These are phyloP conservation scores for Monilinia aucupariae DNA, from an alignment of 2,329 filamentous ascomycete species.

Conservation along the genomic window DNA sequence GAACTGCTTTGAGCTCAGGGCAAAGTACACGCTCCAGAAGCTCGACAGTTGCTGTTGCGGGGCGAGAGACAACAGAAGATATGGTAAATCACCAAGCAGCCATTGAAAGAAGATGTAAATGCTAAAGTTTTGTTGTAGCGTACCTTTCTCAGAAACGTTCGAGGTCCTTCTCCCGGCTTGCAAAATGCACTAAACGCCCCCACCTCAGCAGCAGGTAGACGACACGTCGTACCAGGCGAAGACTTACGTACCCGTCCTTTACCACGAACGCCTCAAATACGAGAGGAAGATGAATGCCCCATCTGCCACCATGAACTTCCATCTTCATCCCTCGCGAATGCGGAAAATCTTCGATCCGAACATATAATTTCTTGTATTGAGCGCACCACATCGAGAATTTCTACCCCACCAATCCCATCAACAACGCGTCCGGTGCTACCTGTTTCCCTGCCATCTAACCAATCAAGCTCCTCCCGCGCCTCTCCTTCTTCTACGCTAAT, in stretches of 20 bases:
- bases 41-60: constrained; percentile 12
- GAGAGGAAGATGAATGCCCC: constrained; percentile 74
- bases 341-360: constrained; percentile 49
- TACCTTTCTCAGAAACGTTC: constrained; percentile 9
- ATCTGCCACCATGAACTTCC: constrained; percentile 70
- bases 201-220: constrained; percentile 2
- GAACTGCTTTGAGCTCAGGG: not conserved
- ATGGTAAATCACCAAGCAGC: constrained; percentile 10
- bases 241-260: constrained; percentile 19
- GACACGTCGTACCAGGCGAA: constrained; percentile 17
- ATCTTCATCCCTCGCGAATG: constrained; percentile 47
- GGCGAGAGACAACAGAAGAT: constrained; percentile 14
- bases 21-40: constrained; percentile 12
- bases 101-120: not conserved
- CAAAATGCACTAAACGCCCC: not conserved
- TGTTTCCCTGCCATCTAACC: constrained; percentile 22
- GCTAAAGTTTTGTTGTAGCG: not conserved
- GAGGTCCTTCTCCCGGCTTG: constrained; percentile 8
- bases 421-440: constrained; percentile 13
- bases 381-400: constrained; percentile 18
- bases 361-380: constrained; percentile 55
- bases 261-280: constrained; percentile 40
- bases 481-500: constrained; percentile 18
- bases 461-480: constrained; percentile 24
- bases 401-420: constrained; percentile 19